Conservation (phyloP, 306 rosid genomes). For the Glycine latifolia region DNA sequence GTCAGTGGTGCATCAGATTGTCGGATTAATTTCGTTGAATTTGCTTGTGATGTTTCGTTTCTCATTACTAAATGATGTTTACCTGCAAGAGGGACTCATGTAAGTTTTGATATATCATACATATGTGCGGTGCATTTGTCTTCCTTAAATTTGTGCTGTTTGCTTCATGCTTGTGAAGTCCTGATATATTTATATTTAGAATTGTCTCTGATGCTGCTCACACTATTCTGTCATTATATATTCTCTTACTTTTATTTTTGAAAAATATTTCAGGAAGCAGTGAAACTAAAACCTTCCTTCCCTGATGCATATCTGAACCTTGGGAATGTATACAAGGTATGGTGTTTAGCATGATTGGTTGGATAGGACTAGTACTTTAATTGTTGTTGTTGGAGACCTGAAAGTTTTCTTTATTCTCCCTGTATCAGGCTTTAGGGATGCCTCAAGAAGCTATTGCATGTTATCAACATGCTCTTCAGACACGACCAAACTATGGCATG, state of each 20-base stretch:
- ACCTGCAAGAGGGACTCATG: neutral
- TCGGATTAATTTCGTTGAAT: neutral
- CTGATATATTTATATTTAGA: neutral
- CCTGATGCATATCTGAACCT: slow-evolving; percentile 99
- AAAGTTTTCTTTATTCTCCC: slow-evolving; percentile 43
- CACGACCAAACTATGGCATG: slow-evolving; percentile 90
- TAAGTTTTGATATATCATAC: neutral
- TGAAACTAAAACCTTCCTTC: slow-evolving; percentile 94
- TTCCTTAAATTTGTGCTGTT: neutral
- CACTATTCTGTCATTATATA: neutral
- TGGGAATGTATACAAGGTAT: slow-evolving; percentile 98
- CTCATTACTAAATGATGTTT: slow-evolving; percentile 4
- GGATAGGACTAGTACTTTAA: slow-evolving; percentile 56
- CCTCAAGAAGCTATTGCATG: slow-evolving; percentile 96
- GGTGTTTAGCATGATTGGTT: slow-evolving; percentile 58
- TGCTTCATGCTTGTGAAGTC: neutral
- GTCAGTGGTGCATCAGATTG: neutral
- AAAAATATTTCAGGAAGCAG: slow-evolving; percentile 79
- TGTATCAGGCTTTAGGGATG: slow-evolving; percentile 90
- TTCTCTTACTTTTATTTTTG: slow-evolving; percentile 3
- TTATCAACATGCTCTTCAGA: slow-evolving; percentile 92
- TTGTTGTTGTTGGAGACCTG: slow-evolving; percentile 56
- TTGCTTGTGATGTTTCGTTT: neutral
- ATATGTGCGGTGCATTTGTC: neutral
- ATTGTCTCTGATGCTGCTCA: slow-evolving; percentile 28